Conservation (phyloP, 2,329 filamentous ascomycete species). For the Colletotrichum tofieldiae region DNA sequence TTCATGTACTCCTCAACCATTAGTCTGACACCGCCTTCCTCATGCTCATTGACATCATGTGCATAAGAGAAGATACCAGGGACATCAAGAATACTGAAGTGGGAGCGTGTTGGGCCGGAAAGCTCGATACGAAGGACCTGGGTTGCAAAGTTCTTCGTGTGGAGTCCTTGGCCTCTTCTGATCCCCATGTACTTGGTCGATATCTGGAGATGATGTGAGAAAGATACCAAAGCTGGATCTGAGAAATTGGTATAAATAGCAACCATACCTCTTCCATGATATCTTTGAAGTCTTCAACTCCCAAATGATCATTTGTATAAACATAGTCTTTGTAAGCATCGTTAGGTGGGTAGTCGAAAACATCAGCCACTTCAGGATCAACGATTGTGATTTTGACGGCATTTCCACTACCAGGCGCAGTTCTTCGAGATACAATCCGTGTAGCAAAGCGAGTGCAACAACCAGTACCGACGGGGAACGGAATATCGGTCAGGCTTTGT, state of each 20-base stretch:
- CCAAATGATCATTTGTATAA: constrained; percentile 47
- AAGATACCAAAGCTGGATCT: background rate
- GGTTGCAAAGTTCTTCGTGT: constrained; percentile 54
- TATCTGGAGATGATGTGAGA: constrained; percentile 43
- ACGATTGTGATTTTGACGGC: constrained; percentile 52
- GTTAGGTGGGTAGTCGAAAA: constrained; percentile 44
- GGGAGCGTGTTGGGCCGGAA: constrained; percentile 53
- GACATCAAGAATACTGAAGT: constrained; percentile 57
- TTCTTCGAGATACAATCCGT: constrained; percentile 55
- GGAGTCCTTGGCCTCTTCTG: constrained; percentile 41
- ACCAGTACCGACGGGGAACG: constrained; percentile 52
- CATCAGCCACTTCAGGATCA: constrained; percentile 46
- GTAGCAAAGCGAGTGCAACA: constrained; percentile 57
- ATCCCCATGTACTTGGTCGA: constrained; percentile 52
- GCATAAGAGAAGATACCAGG: constrained; percentile 52
- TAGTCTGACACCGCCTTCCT: constrained; percentile 49
- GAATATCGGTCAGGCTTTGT: constrained; percentile 55
- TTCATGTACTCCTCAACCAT: constrained; percentile 56
- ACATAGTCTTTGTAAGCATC: constrained; percentile 46
- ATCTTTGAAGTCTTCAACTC: constrained; percentile 48
- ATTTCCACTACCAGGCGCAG: constrained; percentile 48
- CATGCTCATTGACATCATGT: constrained; percentile 48
- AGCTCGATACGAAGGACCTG: constrained; percentile 57
- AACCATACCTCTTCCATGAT: constrained; percentile 51
- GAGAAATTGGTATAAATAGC: background rate